Conservation (phyloP, 208 protist genomes). For the Naegleria fowleri region DNA sequence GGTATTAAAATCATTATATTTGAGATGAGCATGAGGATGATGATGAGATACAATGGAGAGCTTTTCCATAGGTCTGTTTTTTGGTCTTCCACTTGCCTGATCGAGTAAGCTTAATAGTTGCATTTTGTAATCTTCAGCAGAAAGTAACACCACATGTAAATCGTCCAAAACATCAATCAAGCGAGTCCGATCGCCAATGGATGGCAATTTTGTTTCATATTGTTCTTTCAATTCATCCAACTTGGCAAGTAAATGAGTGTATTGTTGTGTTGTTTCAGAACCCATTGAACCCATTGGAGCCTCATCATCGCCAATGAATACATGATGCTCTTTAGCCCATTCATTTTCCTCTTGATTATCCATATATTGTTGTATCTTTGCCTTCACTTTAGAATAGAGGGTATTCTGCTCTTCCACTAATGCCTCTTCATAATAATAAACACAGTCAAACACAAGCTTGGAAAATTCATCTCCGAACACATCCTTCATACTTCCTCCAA, state of each 20-base stretch:
- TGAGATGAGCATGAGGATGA: background rate
- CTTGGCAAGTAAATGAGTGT: background rate
- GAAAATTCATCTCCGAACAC: background rate
- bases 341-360: background rate
- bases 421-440: constrained; percentile 12
- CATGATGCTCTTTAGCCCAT: background rate
- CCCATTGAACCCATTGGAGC: background rate
- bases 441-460: background rate
- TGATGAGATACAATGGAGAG: background rate
- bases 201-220: background rate
- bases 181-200: background rate
- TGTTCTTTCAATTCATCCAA: background rate
- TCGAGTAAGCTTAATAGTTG: background rate
- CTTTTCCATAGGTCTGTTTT: background rate
- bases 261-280: background rate
- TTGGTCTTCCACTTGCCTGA: background rate
- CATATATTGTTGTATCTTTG: background rate
- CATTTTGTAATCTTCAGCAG: background rate
- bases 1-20: background rate
- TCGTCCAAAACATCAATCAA: background rate
- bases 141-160: background rate
- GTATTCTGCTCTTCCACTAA: background rate
- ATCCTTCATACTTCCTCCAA: background rate
- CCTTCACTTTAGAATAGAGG: background rate
- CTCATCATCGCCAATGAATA: background rate